A percentile compares a stretch with the other conserved stretches of the same genome.
These are phyloP conservation scores for Psilocybe sp. DNA, from an alignment of 768 basidiomycete genomes.

Conservation along the genomic window DNA sequence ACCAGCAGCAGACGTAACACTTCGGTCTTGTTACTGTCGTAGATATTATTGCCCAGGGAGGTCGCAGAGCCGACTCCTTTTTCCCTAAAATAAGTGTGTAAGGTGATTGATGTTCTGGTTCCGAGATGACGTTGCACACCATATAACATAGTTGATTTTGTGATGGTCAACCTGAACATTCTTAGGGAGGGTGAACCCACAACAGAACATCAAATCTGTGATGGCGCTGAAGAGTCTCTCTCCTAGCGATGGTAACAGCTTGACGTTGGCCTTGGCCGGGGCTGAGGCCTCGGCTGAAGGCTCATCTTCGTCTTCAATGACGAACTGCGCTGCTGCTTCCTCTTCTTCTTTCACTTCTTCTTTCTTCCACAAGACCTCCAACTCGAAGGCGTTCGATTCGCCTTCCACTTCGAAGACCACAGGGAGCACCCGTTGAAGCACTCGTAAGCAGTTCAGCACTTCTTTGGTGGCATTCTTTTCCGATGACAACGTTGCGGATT, in stretches of 20 bases:
- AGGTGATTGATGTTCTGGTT: not conserved
- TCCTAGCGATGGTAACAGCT: constrained; percentile 69
- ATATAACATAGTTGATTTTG: constrained; percentile 85
- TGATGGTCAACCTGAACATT: constrained; percentile 75
- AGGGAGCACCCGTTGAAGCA: constrained; percentile 85
- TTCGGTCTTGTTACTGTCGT: constrained; percentile 83
- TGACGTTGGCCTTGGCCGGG: constrained; percentile 24
- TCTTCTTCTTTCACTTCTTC: constrained; percentile 43
- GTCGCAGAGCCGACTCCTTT: constrained; percentile 89
- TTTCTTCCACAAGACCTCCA: constrained; percentile 81
- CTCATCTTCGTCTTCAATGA: constrained; percentile 84
- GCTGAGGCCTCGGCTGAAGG: constrained; percentile 11
- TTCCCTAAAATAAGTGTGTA: constrained; percentile 56
- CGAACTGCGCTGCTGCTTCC: constrained; percentile 58
- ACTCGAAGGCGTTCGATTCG: constrained; percentile 70
- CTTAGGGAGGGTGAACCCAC: constrained; percentile 86
- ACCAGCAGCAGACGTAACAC: constrained; percentile 87
- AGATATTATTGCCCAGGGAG: constrained; percentile 48
- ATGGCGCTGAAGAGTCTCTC: constrained; percentile 78
- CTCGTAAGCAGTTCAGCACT: constrained; percentile 87
- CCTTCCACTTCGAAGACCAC: constrained; percentile 83
- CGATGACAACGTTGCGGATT: constrained; percentile 41
- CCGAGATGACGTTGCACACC: constrained; percentile 43
- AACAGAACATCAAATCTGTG: constrained; percentile 88
- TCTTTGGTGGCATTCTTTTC: constrained; percentile 78